Evolutionary conservation across 164 flowering plant genomes (phyloP), one percentile per base, ranked within the genome.

Genomic region (Magnolia officinalis): DNA sequence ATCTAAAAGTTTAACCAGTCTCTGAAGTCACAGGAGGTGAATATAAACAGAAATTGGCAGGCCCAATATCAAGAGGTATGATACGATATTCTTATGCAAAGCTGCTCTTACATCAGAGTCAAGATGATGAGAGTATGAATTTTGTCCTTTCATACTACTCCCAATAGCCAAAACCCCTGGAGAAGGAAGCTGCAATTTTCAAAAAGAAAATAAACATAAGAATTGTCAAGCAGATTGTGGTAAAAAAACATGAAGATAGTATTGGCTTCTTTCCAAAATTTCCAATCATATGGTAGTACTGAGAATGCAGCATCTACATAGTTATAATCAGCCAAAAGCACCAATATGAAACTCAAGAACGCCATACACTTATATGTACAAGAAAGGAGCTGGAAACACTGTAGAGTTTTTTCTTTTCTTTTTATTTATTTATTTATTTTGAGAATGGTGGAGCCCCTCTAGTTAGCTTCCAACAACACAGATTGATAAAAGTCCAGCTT

Each of bases 111-210:
- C 99, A 88, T 96, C 98, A 68, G 99, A 81, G 73, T 96, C 99
- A 82, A 96, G 85, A 83, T 96, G 99, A 87, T 93, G 99, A 24
- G 99, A 96, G 75, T 96, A 96, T 11, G 98, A 96, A 84, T 93
- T 96, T 87, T 96, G 98, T 68, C 95, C 98, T 89, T 94, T 96
- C 91, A 81, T 83, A 86, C 99, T 96, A 81, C 99, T 94, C 78
- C 99, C 99, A 84, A 94, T 94, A 23, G 99, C 92, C 89, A 96
- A 83, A 84, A 94, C 98, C 80, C 98, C 99, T 51, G 95, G 97
- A n/a, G 99, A 96, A n/a, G 89, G 90, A 80, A 94, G 98, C 99
- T 94, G 90, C 84, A 78, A 26, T 23, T 23, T 23, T 65, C 9
- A 49, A 75, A 8, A 66, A 52, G 16, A 67, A 8, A 52, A 26